Percentiles rank a stretch among this genome's conserved stretches.
These are phyloP conservation scores for Trichocomaceae sp. DNA, from an alignment of 2,329 filamentous ascomycete genomes.

Conservation along the genomic window DNA sequence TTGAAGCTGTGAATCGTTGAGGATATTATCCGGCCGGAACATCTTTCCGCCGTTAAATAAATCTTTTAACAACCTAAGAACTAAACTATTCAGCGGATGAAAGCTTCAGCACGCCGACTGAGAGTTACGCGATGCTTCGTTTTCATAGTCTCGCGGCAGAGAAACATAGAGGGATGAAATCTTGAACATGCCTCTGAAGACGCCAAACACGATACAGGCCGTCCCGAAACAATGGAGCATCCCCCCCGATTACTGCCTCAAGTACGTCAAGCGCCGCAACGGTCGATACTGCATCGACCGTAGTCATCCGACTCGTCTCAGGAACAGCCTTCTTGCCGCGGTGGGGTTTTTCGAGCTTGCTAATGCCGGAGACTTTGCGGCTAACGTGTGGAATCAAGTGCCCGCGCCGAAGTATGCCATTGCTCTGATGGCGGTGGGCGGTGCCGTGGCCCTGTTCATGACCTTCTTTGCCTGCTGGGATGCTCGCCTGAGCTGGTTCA, in stretches of 20 bases:
- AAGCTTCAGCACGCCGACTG: too few species aligned
- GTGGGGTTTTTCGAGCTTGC: conserved; percentile 51
- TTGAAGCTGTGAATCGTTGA: too few species aligned
- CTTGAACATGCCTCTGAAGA: too few species aligned
- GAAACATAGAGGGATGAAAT: too few species aligned
- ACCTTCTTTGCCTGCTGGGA: conserved; percentile 45
- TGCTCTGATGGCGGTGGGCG: conserved; percentile 50
- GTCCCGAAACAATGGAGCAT: too few species aligned
- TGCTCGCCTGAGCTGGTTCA: conserved; percentile 38
- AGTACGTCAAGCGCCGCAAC: neutral
- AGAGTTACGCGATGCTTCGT: too few species aligned
- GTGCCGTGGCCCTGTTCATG: conserved; percentile 40
- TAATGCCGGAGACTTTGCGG: conserved; percentile 52
- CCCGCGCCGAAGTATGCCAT: conserved; percentile 46
- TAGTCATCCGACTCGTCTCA: neutral
- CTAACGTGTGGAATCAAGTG: conserved; percentile 51
- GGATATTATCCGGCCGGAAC: too few species aligned
- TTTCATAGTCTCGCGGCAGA: too few species aligned
- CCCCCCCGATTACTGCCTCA: neutral
- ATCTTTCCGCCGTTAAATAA: too few species aligned
- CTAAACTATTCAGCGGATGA: too few species aligned
- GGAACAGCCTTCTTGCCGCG: conserved; percentile 27
- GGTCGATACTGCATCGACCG: neutral
- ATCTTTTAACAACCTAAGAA: too few species aligned
- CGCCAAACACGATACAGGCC: too few species aligned